A percentile compares a stretch with the other conserved stretches of the same genome.
These are phyloP conservation scores for Purpureocillium takamizusanense DNA, from an alignment of 2,329 filamentous ascomycete species.

Conservation along the genomic window DNA sequence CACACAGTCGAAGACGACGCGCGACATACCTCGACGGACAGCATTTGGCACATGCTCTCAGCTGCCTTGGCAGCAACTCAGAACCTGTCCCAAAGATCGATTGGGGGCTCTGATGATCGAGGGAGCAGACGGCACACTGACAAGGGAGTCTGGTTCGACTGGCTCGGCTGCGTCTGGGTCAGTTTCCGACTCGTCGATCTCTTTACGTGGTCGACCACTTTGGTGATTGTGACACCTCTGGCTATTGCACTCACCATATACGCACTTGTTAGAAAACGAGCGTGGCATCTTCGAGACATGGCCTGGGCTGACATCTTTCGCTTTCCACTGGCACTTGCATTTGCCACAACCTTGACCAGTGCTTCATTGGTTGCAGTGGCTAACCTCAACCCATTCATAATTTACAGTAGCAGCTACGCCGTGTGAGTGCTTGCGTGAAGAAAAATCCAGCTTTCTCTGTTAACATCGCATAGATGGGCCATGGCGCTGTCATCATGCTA, in stretches of 20 bases:
- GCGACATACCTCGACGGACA: slow-evolving; percentile 59
- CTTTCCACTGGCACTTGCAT: too few species aligned
- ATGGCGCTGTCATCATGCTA: slow-evolving; percentile 80
- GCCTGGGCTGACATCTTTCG: too few species aligned
- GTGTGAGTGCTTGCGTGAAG: slow-evolving; percentile 37
- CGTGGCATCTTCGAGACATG: too few species aligned
- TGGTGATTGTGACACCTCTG: too few species aligned
- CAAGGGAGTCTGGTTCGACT: too few species aligned
- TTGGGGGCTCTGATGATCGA: too few species aligned
- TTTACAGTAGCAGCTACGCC: slow-evolving; percentile 82
- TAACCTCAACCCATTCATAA: slow-evolving; percentile 79
- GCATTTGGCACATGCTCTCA: slow-evolving; percentile 92
- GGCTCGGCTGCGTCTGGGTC: too few species aligned
- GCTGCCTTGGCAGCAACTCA: slow-evolving; percentile 69
- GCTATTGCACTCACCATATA: too few species aligned
- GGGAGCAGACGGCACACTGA: too few species aligned
- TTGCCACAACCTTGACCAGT: slow-evolving; percentile 45
- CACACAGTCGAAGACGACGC: slow-evolving; percentile 86
- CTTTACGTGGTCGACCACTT: too few species aligned
- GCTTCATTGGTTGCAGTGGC: slow-evolving; percentile 65
- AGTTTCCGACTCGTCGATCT: too few species aligned
- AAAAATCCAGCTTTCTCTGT: neutral
- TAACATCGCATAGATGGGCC: slow-evolving; percentile 47
- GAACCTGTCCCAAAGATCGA: slow-evolving; percentile 55
- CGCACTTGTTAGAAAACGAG: too few species aligned